Conservation (phyloP, 345 rosid genomes). For the Heritiera fomes region DNA sequence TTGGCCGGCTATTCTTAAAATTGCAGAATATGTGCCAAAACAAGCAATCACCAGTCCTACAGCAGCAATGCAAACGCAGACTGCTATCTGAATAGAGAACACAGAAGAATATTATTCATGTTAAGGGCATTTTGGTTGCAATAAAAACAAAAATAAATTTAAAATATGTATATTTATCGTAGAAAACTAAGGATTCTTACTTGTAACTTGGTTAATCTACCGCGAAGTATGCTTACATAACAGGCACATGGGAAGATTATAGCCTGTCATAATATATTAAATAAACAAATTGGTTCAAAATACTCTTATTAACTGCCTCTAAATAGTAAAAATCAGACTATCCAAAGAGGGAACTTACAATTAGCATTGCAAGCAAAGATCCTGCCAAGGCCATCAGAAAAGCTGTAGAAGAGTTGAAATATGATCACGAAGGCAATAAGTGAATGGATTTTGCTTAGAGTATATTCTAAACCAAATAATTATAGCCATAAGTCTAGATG, state of each 20-base stretch:
- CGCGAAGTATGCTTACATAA: constrained; percentile 56
- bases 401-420: constrained; percentile 42
- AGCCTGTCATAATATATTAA: constrained; percentile 45
- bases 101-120: not conserved
- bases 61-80: constrained; percentile 50
- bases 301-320: no score
- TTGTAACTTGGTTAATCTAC: constrained; percentile 51
- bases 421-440: not conserved
- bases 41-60: constrained; percentile 54
- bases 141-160: not conserved
- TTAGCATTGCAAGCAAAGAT: constrained; percentile 70
- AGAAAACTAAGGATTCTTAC: constrained; percentile 36
- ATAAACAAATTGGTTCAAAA: constrained; percentile 5
- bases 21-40: constrained; percentile 68
- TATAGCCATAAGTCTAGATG: not conserved
- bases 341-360: constrained; percentile 43
- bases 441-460: not conserved
- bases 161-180: no score
- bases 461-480: not conserved
- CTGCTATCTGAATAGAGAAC: constrained; percentile 43
- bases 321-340: not conserved
- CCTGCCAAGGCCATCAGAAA: constrained; percentile 66
- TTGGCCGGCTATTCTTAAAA: constrained; percentile 46
- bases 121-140: not conserved
- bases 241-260: constrained; percentile 71